A percentile compares a stretch with the other conserved stretches of the same genome.
Conservation (phyloP, 2,329 filamentous ascomycete genomes). For the Alternaria triticina region DNA sequence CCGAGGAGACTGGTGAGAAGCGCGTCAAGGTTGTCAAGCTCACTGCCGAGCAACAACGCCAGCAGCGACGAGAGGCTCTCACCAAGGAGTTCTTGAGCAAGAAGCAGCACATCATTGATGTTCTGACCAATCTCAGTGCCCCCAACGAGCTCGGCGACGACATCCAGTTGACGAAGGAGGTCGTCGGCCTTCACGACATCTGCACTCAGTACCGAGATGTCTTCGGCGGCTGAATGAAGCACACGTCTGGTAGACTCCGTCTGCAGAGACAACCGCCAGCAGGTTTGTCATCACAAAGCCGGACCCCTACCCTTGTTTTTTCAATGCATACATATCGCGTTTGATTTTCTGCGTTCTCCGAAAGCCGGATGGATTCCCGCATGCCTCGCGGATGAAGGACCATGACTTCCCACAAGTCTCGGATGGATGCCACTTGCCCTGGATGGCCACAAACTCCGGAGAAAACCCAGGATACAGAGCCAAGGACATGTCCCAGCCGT, state of each 20-base stretch:
- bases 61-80: constrained; percentile 40
- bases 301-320: constrained; percentile 25
- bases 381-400: constrained; percentile 31
- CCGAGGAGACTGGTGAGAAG: constrained; percentile 42
- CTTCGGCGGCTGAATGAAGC: constrained; percentile 41
- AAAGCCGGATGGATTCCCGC: constrained; percentile 31
- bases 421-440: constrained; percentile 29
- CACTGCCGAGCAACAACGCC: constrained; percentile 42
- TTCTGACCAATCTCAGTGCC: constrained; percentile 37
- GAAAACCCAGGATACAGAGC: constrained; percentile 20
- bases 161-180: constrained; percentile 45
- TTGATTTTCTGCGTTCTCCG: constrained; percentile 31
- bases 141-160: constrained; percentile 45
- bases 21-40: constrained; percentile 41
- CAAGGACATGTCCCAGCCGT: constrained; percentile 34
- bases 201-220: constrained; percentile 41
- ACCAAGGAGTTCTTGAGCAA: constrained; percentile 41
- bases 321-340: constrained; percentile 28
- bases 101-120: constrained; percentile 45
- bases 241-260: constrained; percentile 20
- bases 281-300: constrained; percentile 40
- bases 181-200: constrained; percentile 44
- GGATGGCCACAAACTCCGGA: constrained; percentile 21
- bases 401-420: constrained; percentile 25
- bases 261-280: constrained; percentile 20